These are phyloP conservation scores for Dryadomyces quercivorus DNA, from an alignment of 2,329 filamentous ascomycete genomes.

Conservation along the genomic window DNA sequence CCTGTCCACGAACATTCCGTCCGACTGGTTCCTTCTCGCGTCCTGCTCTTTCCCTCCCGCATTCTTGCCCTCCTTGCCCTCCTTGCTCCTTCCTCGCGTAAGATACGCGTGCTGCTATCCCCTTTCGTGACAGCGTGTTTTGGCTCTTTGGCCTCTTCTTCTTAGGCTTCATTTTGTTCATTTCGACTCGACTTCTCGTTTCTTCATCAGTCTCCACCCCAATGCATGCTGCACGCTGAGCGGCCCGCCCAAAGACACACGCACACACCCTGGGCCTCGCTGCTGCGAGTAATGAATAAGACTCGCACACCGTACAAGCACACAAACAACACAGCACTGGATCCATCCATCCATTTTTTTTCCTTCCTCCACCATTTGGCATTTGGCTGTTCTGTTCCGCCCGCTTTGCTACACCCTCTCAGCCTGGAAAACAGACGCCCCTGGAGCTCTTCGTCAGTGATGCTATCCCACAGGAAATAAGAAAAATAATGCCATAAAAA, in stretches of 20 bases:
- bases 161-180: background rate
- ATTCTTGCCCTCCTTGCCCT: background rate
- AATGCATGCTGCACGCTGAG: background rate
- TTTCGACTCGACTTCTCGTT: background rate
- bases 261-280: background rate
- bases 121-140: background rate
- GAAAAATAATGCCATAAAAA: constrained; percentile 1
- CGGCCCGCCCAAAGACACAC: background rate
- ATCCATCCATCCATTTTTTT: background rate
- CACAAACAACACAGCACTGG: background rate
- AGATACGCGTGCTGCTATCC: background rate
- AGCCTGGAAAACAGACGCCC: background rate
- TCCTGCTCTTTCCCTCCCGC: too few relatives aligned
- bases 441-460: background rate
- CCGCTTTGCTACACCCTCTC: background rate
- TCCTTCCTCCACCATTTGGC: too few relatives aligned
- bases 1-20: background rate
- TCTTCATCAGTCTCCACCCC: background rate
- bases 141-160: background rate
- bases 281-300: background rate
- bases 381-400: background rate
- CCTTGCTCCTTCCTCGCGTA: background rate
- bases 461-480: background rate
- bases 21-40: background rate
- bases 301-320: background rate